Conservation (phyloP, 2,329 filamentous ascomycete species). For the Xylaria sp. region DNA sequence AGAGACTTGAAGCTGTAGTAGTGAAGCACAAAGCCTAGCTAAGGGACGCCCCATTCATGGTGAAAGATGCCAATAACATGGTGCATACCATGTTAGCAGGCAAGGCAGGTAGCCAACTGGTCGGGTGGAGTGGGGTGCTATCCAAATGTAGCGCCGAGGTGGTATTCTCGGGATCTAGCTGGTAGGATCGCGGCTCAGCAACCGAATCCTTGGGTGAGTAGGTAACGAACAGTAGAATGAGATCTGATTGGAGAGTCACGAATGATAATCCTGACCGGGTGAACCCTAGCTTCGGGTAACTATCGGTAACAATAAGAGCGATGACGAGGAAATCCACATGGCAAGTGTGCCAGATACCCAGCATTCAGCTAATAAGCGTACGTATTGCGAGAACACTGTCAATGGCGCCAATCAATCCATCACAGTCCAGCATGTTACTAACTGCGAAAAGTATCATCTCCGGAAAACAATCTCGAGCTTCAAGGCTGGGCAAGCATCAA, state of each 20-base stretch:
- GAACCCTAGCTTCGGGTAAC: slow-evolving; percentile 7
- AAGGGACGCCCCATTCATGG: neutral
- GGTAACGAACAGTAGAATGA: neutral
- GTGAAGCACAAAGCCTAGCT: neutral
- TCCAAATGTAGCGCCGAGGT: slow-evolving; percentile 7
- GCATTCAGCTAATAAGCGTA: neutral
- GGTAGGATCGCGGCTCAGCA: slow-evolving; percentile 26
- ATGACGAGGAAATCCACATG: slow-evolving; percentile 5
- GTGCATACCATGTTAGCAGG: neutral
- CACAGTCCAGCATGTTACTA: neutral
- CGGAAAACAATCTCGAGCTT: slow-evolving; percentile 19
- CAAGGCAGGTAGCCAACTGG: neutral
- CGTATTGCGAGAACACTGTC: neutral
- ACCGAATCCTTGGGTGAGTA: slow-evolving; percentile 22
- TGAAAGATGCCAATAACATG: neutral
- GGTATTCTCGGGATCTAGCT: slow-evolving; percentile 14
- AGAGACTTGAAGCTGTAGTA: neutral
- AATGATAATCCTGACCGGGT: neutral
- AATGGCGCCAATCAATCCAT: neutral
- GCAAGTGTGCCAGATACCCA: neutral
- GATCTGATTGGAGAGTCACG: slow-evolving; percentile 6
- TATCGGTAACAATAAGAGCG: neutral
- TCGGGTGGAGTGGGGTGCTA: slow-evolving; percentile 2
- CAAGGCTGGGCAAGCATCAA: slow-evolving; percentile 4
- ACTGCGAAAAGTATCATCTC: slow-evolving; percentile 11